Evolutionary conservation across 1,139 yeast species (phyloP), one percentile per base, ranked within the genome.

Genomic region (Kodamaea plutei): DNA sequence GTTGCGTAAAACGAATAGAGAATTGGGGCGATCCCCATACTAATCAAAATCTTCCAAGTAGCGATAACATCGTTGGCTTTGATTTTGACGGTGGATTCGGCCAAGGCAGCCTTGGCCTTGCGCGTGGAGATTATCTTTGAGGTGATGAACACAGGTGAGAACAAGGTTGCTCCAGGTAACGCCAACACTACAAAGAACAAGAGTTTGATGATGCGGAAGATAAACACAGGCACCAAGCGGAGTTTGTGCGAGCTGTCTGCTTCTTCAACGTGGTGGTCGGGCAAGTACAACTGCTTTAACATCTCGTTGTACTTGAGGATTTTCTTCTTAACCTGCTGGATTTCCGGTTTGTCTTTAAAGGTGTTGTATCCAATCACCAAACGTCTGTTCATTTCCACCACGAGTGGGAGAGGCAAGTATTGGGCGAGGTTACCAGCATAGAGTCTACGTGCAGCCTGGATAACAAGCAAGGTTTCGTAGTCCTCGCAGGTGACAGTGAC

Each of bases 21-120:
- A 22, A 87, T 56, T 2, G 98, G 98, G 0, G 96, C 93, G 37
- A 85, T 64, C 6, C 91, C 95, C 76, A 91, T 73, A 21, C 91
- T 79, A 26, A 91, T 89, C 43, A 91, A 67, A 26, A 91, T 79
- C 56, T 91, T 91, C 98, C 98, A 68, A 3, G 72, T 63, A 8
- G 70, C 68, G 27, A 68, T 43, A 10, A 68, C 74, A 46, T 68
- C 74, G 14, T 54, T 61, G 11, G 73, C 74, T 39, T 63, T 61
- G 35, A 68, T 58, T 37, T 68, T 68, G 9, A 68, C 74, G 12
- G 60, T 56, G 8, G 69, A 62, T 5, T 57, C 60, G 3, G 64
- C 69, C 34, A 68, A 50, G 4, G 73, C 74, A 36, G 61, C 57
- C 27, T 54, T 50, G 18, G 70, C 71, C 43, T 66, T 68, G 23